Base-by-base conservation (phyloP, 306 rosid genomes). In the Quercus variabilis region DNA sequence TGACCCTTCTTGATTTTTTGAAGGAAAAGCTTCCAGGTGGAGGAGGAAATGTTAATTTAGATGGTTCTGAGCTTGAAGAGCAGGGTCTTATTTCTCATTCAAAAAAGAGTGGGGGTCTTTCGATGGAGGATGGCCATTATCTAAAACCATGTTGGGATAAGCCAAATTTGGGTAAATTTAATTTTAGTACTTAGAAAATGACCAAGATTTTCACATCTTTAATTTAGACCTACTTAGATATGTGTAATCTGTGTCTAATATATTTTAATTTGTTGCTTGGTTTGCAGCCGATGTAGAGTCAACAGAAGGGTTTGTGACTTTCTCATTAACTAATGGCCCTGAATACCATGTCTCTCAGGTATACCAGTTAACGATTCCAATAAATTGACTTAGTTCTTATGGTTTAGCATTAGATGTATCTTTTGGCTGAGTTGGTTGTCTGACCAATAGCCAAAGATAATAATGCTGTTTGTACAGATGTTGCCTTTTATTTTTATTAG, bases 311-410 rank as follows among this genome's bases (percentile, higher is more conserved):
- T 93, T 81, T 80, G 93, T 95, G 86, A 88, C 86, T 70, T 91
- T 95, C 85, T 92, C 99, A 1, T 85, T 95, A 75, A 95, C 99
- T 30, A 94, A 89, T 75, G 99, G 99, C 51, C 98, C 99, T 0
- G 99, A 92, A 85, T 95, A 92, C 83, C 97, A 95, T 81, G 92
- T 95, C 77, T 93, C 97, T 17, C 99, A 95, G 99, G 99, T 95
- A 92, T 75, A 54, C 57, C 15, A 25, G 13, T 46, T 46, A 33
- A 67, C 28, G 23, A 55, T 41, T 80, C 76, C 52, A 26, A 76
- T 71, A 62, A 28, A 71, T 74, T 77, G 71, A 80, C 71, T 79
- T 59, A 69, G 70, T 46, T 78, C 26, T 19, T 73, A 30, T 55
- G 15, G 71, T 68, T 60, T 65, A 46, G 56, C 52, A 11, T 69